Base-by-base conservation (phyloP, 306 rosid species). In the Chamaecrista fasciculata region DNA sequence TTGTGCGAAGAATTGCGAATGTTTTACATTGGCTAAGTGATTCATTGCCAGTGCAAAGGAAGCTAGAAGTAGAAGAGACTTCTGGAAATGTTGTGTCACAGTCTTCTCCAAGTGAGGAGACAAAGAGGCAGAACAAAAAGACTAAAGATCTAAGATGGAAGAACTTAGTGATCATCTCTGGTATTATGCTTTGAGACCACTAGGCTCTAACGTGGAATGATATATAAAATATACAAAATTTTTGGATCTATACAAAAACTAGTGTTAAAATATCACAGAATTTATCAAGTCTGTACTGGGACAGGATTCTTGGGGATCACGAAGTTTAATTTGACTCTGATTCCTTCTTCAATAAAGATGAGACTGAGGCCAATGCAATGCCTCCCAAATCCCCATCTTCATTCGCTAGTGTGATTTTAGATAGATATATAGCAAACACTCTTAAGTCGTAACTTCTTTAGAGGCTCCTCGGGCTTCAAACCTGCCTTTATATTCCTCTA, bases 241-340 rank as follows among this genome's bases (percentile, higher is more conserved):
- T 78, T 86, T 57, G 87, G 92, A 91, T 91, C 92, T 72, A 79
- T 87, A 79, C 73, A 79, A 64, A 74, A 67, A 64, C 61, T 49
- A 28, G 11, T 77, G n/a, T 14, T 61, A 55, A 74, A 74, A 78
- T 72, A 77, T 75, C 55, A 47, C 67, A 79, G 80, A 78, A 72
- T 33, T 70, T 78, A 63, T 49, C 81, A 59, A 83, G 66, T 66
- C 23, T 75, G 77, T 66, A 71, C 28, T 15, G 58, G 69, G 74
- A 79, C 89, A 76, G 61, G 73, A 55, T 52, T 86, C 82, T 86
- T 80, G 97, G 89, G 84, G 82, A 77, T 81, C 68, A 62, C 86
- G 25, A 69, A 61, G 73, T 36, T 63, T 64, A 60, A 72, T 75
- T 79, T 29, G 58, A 44, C 55, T 29, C 58, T 59, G 18, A 57